Percentiles rank a stretch among this genome's conserved stretches.
These are phyloP conservation scores for Macaranga tanarius DNA, from an alignment of 441 rosid genomes.

Conservation along the genomic window DNA sequence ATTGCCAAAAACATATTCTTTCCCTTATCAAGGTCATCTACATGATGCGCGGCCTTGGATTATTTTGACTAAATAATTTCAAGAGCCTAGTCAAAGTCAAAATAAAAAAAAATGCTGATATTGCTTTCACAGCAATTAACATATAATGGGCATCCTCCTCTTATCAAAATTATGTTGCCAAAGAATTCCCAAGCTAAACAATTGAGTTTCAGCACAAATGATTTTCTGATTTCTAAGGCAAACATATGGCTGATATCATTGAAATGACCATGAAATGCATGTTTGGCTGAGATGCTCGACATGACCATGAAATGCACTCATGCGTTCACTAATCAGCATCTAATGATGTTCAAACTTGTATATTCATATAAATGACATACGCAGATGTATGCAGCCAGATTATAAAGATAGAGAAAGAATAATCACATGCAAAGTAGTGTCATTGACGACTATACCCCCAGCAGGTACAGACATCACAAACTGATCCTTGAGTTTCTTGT, in stretches of 20 bases:
- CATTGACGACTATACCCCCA: slow-evolving; percentile 80
- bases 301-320: not conserved
- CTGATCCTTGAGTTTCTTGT: slow-evolving; percentile 57
- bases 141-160: not conserved
- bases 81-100: not conserved
- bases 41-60: not conserved
- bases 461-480: slow-evolving; percentile 65
- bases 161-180: not conserved
- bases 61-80: not conserved
- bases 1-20: not conserved
- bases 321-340: not conserved
- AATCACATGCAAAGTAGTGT: slow-evolving; percentile 67
- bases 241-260: not conserved
- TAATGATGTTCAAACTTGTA: not conserved
- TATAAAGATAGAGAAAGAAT: slow-evolving; percentile 15
- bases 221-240: not conserved
- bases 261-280: not conserved
- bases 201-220: not conserved
- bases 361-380: slow-evolving; percentile 1
- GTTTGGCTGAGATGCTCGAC: too few species aligned
- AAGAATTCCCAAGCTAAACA: not conserved
- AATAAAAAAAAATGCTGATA: not conserved
- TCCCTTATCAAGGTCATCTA: not conserved
- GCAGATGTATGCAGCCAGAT: slow-evolving; percentile 24
- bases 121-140: too few species aligned